Conservation (phyloP, 192 early-diverging fungal species). For the Helicostylum pulchrum region DNA sequence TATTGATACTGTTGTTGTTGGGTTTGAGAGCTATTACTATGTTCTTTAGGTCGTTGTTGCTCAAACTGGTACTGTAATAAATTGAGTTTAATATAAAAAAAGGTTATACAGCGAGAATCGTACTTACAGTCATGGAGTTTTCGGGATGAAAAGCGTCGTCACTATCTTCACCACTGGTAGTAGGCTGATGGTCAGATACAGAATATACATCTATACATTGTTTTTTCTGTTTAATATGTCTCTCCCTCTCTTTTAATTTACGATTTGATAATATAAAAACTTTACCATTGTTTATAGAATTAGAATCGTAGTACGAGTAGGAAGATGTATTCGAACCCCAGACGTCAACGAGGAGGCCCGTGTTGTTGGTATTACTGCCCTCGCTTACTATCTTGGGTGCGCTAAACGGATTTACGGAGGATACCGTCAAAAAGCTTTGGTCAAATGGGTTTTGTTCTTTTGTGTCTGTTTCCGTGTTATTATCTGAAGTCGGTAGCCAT, state of each 20-base stretch:
- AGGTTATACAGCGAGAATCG: too few relatives aligned
- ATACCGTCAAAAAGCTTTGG: background rate
- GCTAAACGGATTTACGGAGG: background rate
- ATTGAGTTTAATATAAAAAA: too few relatives aligned
- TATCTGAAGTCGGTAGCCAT: too few relatives aligned
- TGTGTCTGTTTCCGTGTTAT: background rate
- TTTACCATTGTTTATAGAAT: background rate
- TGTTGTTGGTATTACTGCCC: background rate
- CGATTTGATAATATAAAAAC: too few relatives aligned
- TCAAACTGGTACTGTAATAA: too few relatives aligned
- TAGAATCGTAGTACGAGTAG: background rate
- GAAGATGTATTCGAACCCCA: background rate
- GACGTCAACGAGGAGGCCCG: background rate
- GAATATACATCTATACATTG: too few relatives aligned
- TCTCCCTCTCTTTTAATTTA: background rate
- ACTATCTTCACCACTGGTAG: too few relatives aligned
- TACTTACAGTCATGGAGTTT: too few relatives aligned
- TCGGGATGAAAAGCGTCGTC: too few relatives aligned
- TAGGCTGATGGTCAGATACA: too few relatives aligned
- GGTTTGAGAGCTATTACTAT: background rate
- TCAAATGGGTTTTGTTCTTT: constrained; percentile 9
- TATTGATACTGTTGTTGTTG: constrained; percentile 6
- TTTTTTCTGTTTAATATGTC: background rate
- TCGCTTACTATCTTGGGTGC: background rate
- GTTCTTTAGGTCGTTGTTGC: too few relatives aligned